A percentile compares a stretch with the other conserved stretches of the same genome.
Evolutionary conservation across 176 grass and related monocot genomes (phyloP).

Genomic region (Leersia perrieri): DNA sequence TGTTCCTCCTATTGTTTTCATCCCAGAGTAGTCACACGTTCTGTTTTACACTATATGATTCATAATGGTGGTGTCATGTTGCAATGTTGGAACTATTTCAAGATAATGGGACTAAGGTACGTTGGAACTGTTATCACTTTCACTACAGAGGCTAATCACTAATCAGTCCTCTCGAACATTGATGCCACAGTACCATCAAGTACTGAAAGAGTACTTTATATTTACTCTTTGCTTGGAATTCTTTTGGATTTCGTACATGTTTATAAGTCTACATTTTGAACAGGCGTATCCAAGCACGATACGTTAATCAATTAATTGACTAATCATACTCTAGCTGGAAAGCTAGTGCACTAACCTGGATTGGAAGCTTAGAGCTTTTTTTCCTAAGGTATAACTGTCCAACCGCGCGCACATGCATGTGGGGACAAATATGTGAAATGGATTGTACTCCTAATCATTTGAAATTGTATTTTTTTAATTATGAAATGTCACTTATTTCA

Average conservation of each 20-base stretch:
- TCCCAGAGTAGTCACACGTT: too few species aligned
- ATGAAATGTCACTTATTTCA: background rate
- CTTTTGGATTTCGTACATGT: background rate
- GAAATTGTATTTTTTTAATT: background rate
- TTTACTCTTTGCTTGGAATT: background rate
- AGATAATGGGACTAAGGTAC: too few species aligned
- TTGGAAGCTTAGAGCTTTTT: background rate
- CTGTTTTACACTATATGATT: background rate
- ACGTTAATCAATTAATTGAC: background rate
- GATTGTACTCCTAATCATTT: slow-evolving; percentile 3
- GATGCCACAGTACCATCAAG: background rate
- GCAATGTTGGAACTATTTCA: background rate
- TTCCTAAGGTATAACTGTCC: background rate
- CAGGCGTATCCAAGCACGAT: background rate
- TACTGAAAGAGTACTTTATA: background rate
- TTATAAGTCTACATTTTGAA: background rate
- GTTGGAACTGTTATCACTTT: background rate
- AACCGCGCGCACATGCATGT: background rate
- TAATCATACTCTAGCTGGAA: background rate
- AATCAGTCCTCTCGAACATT: background rate
- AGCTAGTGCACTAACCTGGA: background rate
- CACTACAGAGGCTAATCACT: background rate
- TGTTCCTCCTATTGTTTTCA: too few species aligned
- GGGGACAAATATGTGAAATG: background rate
- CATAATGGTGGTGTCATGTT: background rate